Base-by-base conservation (phyloP, 352 stramenopile species). In the Phytophthora lateralis region DNA sequence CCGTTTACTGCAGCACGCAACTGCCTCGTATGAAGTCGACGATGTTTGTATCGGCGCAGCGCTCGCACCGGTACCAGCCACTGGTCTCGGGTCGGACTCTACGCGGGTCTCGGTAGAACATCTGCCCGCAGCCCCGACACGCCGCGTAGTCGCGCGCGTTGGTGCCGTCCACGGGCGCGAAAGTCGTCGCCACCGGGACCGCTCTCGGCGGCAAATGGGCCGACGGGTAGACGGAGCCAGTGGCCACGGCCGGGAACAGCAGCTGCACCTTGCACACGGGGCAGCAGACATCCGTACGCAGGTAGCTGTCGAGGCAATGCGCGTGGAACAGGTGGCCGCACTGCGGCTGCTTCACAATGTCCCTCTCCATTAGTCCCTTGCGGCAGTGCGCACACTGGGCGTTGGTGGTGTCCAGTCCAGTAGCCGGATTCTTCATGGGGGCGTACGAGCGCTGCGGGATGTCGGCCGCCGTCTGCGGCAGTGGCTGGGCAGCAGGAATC, bases 251-350 rank as follows among this genome's bases (percentile, higher is more conserved):
- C 0, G 83, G 83, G 41, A 85, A 91, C 9, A 93, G 55, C 43
- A 90, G 61, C 55, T 93, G 81, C 27, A 60, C 66, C 29, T 77
- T 73, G 57, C 85, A 94, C 2, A 78, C 54, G 1, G 81, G 82
- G 38, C 85, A 94, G 42, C 59, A 68, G 15, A 83, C 49, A 21
- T 81, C 59, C 9, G 27, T 64, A 6, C 51, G 62, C 29, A 94
- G 46, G 72, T 78, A 84, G 42, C 70, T 63, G 44, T 94, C 79
- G 14, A 81, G 59, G 42, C 85, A 94, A 2, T 71, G 50, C 8
- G 63, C 71, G 48, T 94, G 85, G 56, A 89, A 91, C 11, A 83
- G 26, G 58, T 94, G 80, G 32, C 60, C 67, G 60, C 85, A 92
- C 12, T 62, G 62, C 12, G 87, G 60, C 43, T 77, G 61, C 65